Evolutionary conservation across 192 early-diverging fungal genomes (phyloP).

Genomic region (Gaertneriomyces sp.): DNA sequence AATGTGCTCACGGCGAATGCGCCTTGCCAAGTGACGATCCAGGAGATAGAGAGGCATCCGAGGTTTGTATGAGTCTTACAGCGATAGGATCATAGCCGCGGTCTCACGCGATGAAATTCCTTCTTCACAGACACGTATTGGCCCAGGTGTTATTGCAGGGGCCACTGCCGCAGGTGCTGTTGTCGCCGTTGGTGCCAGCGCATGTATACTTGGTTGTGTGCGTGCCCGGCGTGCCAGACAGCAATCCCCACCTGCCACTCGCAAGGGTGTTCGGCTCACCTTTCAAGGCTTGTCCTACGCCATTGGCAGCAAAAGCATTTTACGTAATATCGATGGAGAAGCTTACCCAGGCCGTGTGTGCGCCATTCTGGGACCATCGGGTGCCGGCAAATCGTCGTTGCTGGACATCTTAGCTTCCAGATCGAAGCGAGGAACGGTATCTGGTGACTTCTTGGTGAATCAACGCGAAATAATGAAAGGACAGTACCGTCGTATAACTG

Average conservation of each 20-base stretch:
- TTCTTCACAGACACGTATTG: too few relatives aligned
- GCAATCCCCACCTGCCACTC: slow-evolving; percentile 20
- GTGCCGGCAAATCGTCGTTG: slow-evolving; percentile 38
- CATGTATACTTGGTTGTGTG: slow-evolving; percentile 24
- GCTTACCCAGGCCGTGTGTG: slow-evolving; percentile 69
- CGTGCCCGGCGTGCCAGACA: background rate
- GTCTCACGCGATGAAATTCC: too few relatives aligned
- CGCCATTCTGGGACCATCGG: slow-evolving; percentile 89
- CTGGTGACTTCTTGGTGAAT: slow-evolving; percentile 38
- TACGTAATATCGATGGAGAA: slow-evolving; percentile 65
- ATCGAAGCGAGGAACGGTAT: slow-evolving; percentile 36
- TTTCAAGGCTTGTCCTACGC: slow-evolving; percentile 32
- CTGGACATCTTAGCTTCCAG: slow-evolving; percentile 76
- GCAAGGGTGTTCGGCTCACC: slow-evolving; percentile 30
- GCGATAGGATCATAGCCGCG: background rate
- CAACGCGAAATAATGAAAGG: slow-evolving; percentile 16
- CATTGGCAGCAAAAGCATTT: slow-evolving; percentile 49
- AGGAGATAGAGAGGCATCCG: background rate
- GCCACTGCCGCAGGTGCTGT: background rate
- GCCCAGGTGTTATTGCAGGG: slow-evolving; percentile 1
- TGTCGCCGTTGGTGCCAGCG: background rate
- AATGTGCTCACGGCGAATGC: slow-evolving; percentile 60
- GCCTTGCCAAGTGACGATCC: slow-evolving; percentile 42
- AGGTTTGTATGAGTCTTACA: background rate
- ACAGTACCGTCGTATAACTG: slow-evolving; percentile 26